Percentiles rank a stretch among this genome's conserved stretches.
Conservation (phyloP, 441 rosid genomes). For the Bocquillonia castaneifolia region DNA sequence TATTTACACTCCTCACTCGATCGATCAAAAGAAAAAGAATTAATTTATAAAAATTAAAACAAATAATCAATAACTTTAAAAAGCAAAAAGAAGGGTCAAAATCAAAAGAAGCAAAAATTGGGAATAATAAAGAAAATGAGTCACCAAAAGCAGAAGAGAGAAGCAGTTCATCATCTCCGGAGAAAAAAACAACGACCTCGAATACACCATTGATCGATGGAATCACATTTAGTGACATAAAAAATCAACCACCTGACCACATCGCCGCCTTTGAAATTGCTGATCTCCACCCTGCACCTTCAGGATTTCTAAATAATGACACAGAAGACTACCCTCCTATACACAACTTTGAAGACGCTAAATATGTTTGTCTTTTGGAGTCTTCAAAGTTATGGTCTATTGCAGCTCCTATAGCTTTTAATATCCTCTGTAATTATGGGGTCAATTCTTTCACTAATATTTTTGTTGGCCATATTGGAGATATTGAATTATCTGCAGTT, state of each 20-base stretch:
- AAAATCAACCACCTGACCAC: background rate
- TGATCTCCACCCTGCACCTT: constrained; percentile 56
- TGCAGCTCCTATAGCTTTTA: constrained; percentile 84
- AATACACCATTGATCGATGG: constrained; percentile 18
- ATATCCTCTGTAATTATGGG: constrained; percentile 73
- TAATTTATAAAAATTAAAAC: constrained; percentile 7
- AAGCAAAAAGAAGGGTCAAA: background rate
- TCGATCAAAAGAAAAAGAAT: background rate
- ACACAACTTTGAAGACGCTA: constrained; percentile 40
- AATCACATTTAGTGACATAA: background rate
- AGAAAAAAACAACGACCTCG: background rate
- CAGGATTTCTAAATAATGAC: constrained; percentile 30
- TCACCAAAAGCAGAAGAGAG: constrained; percentile 27
- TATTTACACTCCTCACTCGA: no score
- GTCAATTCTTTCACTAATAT: constrained; percentile 79
- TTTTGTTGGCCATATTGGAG: constrained; percentile 80
- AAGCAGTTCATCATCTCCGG: constrained; percentile 30
- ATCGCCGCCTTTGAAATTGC: constrained; percentile 29
- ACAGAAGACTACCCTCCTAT: constrained; percentile 52
- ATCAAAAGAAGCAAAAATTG: constrained; percentile 30
- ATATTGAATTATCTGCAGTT: constrained; percentile 76
- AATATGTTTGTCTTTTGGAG: constrained; percentile 42
- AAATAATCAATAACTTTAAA: background rate
- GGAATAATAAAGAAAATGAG: constrained; percentile 37
- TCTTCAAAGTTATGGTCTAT: constrained; percentile 62